phyloP scores from a whole-genome alignment of 768 basidiomycete genomes.

The Phanerochaete sordida region DNA sequence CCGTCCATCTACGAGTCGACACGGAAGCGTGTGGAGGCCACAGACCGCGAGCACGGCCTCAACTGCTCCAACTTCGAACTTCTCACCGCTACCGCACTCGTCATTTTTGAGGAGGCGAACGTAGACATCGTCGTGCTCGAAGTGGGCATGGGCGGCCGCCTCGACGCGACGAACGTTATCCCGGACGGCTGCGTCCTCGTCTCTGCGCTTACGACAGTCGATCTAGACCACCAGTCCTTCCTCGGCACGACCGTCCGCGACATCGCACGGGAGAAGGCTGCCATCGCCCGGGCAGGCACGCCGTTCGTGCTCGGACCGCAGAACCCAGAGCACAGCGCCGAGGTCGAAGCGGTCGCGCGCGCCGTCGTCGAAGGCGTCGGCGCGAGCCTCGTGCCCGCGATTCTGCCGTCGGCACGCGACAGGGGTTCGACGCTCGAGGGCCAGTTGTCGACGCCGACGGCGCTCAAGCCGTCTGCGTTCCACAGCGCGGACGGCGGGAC shows the following conservation, averaged over 20 bases:
- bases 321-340: slow-evolving; percentile 30
- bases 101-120: slow-evolving; percentile 62
- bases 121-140: slow-evolving; percentile 87
- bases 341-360: slow-evolving; percentile 44
- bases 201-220: slow-evolving; percentile 83
- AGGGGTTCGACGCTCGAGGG: slow-evolving; percentile 37
- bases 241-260: slow-evolving; percentile 70
- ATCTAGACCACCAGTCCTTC: slow-evolving; percentile 91
- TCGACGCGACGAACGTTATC: slow-evolving; percentile 93
- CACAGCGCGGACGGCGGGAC: slow-evolving; percentile 38
- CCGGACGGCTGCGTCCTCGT: slow-evolving; percentile 64
- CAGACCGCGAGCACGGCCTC: slow-evolving; percentile 40
- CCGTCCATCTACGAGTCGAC: slow-evolving; percentile 43
- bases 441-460: slow-evolving; percentile 26
- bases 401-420: slow-evolving; percentile 31
- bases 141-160: slow-evolving; percentile 90
- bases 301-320: slow-evolving; percentile 71
- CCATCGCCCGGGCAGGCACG: slow-evolving; percentile 62
- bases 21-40: slow-evolving; percentile 43
- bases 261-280: slow-evolving; percentile 82
- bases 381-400: slow-evolving; percentile 30
- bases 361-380: slow-evolving; percentile 39
- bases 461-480: slow-evolving; percentile 27
- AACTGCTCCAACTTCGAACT: slow-evolving; percentile 78
- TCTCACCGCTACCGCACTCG: slow-evolving; percentile 76